Evolutionary conservation across 1,284 basidiomycete species (phyloP), one percentile per base, ranked within the genome.

Genomic region (Trichosporon sp.): DNA sequence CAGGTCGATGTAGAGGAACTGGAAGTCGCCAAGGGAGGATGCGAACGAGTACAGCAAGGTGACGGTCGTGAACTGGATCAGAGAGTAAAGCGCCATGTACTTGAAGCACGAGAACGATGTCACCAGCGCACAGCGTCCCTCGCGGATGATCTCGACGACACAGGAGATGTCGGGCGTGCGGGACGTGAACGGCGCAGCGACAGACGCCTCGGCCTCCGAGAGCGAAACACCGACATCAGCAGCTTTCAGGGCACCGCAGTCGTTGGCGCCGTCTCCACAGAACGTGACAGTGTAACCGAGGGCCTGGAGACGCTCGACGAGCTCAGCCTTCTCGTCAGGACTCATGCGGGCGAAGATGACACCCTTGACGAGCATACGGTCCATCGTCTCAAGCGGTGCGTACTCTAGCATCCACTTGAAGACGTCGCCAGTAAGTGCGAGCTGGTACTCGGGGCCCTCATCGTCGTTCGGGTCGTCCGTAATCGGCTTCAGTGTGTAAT

Each of bases 61-160:
- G 73, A 99, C 92, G 1, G 86, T 87, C 18, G 85, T 86, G 75
- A 88, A 86, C 75, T 86, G 85, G 67, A 86, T 85, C 73, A 86
- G 79, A 29, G 83, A 84, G 72, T 85, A 85, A 44, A 87, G 76
- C 3, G 85, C 80, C 95, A 98, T 98, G 79, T 96, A 98, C 84
- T 98, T 98, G 89, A 99, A 99, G 85, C 97, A 99, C 75, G 93
- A 95, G 84, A 99, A 99, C 78, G 92, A 95, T 1, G 96, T 99
- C 65, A 98, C 96, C 65, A 99, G 85, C 2, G 97, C 95, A 6
- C 94, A 93, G 60, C 97, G 87, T 0, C 97, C 97, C 80, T 98
- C 95, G 76, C 91, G 92, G 85, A 99, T 97, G 67, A 99, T 91
- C 76, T 99, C 95, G 62, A 98, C 88, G 60, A 98, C 93, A 80